Conservation (phyloP, 2,329 filamentous ascomycete genomes). For the Colletotrichum orbiculare region DNA sequence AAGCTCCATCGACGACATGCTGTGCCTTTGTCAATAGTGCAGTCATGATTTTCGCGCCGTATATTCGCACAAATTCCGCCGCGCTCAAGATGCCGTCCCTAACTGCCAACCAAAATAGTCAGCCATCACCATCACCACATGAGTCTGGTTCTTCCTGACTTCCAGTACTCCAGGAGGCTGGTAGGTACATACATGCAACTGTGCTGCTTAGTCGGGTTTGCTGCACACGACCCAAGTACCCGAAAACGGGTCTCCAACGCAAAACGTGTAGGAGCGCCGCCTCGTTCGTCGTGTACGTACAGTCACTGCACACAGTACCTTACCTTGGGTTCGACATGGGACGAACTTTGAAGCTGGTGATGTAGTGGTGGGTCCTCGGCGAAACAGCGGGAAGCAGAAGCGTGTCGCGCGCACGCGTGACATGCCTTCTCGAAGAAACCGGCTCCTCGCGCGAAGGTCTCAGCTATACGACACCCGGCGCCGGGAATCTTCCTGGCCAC, state of each 20-base stretch:
- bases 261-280: neutral
- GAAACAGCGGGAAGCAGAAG: neutral
- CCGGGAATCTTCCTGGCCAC: no score
- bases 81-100: neutral
- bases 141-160: no score
- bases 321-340: conserved; percentile 4
- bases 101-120: no score
- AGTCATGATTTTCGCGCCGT: neutral
- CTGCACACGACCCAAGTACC: no score
- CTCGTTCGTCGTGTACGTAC: neutral
- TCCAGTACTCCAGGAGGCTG: no score
- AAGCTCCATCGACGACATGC: neutral
- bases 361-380: neutral
- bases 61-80: conserved; percentile 2
- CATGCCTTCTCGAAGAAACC: no score
- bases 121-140: no score
- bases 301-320: neutral
- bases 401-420: no score
- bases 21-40: neutral
- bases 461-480: no score
- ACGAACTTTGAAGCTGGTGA: neutral
- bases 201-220: neutral
- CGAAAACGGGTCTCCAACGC: neutral
- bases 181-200: neutral
- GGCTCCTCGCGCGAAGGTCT: no score